Evolutionary conservation across 2,329 filamentous ascomycete genomes (phyloP).

Genomic region (Teratosphaeria pseudoeucalypti): DNA sequence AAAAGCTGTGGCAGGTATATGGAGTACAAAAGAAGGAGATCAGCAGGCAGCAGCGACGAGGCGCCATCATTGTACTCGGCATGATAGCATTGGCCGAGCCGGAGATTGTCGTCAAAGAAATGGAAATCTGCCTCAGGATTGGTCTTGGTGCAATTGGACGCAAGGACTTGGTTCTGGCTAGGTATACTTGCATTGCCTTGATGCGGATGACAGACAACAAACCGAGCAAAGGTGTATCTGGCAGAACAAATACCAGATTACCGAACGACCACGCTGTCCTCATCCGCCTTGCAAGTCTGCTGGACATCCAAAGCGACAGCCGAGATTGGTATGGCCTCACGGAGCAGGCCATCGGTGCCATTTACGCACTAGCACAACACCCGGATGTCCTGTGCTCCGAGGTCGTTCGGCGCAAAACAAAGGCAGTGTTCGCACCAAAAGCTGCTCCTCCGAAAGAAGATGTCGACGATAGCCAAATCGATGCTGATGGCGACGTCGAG

Average conservation of each 20-base stretch:
- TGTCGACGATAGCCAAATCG: constrained; percentile 17
- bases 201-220: constrained; percentile 80
- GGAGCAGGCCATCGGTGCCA: constrained; percentile 90
- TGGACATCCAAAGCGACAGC: constrained; percentile 75
- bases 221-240: constrained; percentile 60
- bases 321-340: constrained; percentile 92
- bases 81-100: constrained; percentile 92
- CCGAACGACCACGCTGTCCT: constrained; percentile 88
- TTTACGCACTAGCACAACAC: constrained; percentile 88
- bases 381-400: constrained; percentile 89
- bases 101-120: constrained; percentile 86
- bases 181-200: constrained; percentile 90
- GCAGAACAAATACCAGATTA: constrained; percentile 60
- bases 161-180: constrained; percentile 75
- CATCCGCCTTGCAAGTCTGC: constrained; percentile 67
- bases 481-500: constrained; percentile 27
- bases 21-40: constrained; percentile 89
- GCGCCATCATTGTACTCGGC: constrained; percentile 89
- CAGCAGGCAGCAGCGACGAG: constrained; percentile 78
- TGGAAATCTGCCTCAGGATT: constrained; percentile 86
- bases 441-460: constrained; percentile 24
- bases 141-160: constrained; percentile 74
- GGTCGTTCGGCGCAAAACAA: constrained; percentile 77
- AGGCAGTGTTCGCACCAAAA: constrained; percentile 60
- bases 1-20: constrained; percentile 96